phyloP scores from a whole-genome alignment of 768 basidiomycete genomes.

The Kwoniella sp. region DNA sequence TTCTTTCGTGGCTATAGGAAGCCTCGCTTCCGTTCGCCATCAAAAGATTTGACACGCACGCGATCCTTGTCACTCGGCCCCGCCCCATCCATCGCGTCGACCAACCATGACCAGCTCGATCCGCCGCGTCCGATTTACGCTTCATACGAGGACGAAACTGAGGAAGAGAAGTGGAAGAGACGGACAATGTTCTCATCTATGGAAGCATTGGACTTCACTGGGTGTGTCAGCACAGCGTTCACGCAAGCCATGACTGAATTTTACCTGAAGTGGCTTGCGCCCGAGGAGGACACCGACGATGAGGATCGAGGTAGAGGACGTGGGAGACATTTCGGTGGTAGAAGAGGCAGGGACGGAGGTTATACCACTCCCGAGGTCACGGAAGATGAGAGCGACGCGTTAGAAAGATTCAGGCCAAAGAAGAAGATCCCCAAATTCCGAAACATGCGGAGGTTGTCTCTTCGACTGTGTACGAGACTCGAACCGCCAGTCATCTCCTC shows the following conservation, averaged over 20 bases:
- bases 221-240: slow-evolving; percentile 89
- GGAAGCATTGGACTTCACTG: slow-evolving; percentile 88
- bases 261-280: slow-evolving; percentile 58
- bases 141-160: slow-evolving; percentile 68
- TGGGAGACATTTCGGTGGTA: slow-evolving; percentile 16
- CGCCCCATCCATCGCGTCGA: slow-evolving; percentile 10
- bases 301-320: slow-evolving; percentile 41
- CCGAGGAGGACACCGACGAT: slow-evolving; percentile 33
- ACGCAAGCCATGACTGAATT: slow-evolving; percentile 83
- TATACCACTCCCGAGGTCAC: slow-evolving; percentile 29
- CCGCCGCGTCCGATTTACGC: slow-evolving; percentile 57
- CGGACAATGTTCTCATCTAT: slow-evolving; percentile 64
- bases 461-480: slow-evolving; percentile 53
- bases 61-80: slow-evolving; percentile 37
- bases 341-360: slow-evolving; percentile 15
- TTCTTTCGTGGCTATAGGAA: slow-evolving; percentile 72
- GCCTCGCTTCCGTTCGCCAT: slow-evolving; percentile 38
- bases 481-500: slow-evolving; percentile 41
- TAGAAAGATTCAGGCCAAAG: slow-evolving; percentile 2
- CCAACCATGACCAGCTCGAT: slow-evolving; percentile 38
- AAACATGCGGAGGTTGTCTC: slow-evolving; percentile 47
- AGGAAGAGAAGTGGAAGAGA: slow-evolving; percentile 66
- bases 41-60: slow-evolving; percentile 35
- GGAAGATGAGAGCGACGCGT: slow-evolving; percentile 35
- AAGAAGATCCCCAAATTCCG: slow-evolving; percentile 40